These are phyloP conservation scores for Alternaria consortialis DNA, from an alignment of 2,329 filamentous ascomycete species.

Conservation along the genomic window DNA sequence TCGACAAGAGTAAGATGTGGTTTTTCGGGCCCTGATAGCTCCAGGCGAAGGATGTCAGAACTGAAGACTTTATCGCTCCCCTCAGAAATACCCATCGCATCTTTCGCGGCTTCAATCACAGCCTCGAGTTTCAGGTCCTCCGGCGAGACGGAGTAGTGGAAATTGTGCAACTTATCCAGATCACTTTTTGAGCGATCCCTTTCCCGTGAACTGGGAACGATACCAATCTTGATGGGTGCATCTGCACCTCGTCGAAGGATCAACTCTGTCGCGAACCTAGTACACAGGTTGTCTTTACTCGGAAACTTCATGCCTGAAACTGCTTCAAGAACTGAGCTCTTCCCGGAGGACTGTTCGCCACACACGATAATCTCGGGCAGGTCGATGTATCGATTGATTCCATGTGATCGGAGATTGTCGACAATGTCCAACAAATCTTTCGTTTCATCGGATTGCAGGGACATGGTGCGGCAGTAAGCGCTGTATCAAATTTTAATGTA, in stretches of 20 bases:
- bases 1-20: conserved; percentile 44
- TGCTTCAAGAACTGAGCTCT: conserved; percentile 42
- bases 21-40: conserved; percentile 32
- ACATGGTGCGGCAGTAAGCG: background rate
- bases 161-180: conserved; percentile 11
- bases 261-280: conserved; percentile 69
- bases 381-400: conserved; percentile 48
- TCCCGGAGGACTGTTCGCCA: conserved; percentile 37
- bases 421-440: conserved; percentile 59
- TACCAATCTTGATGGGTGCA: conserved; percentile 54
- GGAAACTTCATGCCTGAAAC: conserved; percentile 66
- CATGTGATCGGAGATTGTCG: conserved; percentile 58
- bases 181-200: conserved; percentile 10
- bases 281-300: conserved; percentile 64
- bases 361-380: conserved; percentile 49
- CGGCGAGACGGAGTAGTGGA: conserved; percentile 5
- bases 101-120: conserved; percentile 59
- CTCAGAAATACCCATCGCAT: conserved; percentile 56
- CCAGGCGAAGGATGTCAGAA: conserved; percentile 36
- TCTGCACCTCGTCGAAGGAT: conserved; percentile 58
- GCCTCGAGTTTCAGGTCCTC: conserved; percentile 18
- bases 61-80: conserved; percentile 26
- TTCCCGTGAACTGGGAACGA: conserved; percentile 36
- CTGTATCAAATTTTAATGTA: too few relatives aligned
- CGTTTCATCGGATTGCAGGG: background rate